phyloP scores from a whole-genome alignment of 2,329 filamentous ascomycete genomes.

The Lachnellula hyalina region DNA sequence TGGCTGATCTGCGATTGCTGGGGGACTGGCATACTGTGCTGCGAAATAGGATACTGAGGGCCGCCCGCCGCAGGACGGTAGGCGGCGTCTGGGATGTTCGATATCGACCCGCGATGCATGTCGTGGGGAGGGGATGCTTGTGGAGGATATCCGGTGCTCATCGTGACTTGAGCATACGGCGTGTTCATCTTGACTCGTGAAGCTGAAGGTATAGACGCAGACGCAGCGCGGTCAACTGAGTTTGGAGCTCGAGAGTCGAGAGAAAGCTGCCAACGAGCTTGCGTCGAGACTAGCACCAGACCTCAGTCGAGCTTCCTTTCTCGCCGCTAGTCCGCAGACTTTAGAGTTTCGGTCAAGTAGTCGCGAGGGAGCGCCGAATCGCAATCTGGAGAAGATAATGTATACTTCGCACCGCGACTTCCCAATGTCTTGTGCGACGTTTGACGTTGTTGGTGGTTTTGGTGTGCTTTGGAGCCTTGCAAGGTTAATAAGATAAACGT shows the following conservation, averaged over 20 bases:
- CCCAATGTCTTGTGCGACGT: background rate
- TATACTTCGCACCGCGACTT: background rate
- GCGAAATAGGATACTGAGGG: constrained; percentile 9
- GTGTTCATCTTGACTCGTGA: background rate
- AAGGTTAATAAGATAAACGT: background rate
- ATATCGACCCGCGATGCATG: constrained; percentile 13
- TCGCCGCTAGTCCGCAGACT: background rate
- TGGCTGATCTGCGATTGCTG: constrained; percentile 17
- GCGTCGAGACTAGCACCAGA: background rate
- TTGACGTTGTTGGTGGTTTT: background rate
- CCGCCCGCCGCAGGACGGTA: constrained; percentile 11
- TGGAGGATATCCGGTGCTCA: constrained; percentile 24
- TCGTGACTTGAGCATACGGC: constrained; percentile 3
- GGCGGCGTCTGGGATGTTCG: constrained; percentile 10
- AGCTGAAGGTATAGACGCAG: background rate
- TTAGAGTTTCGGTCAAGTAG: background rate
- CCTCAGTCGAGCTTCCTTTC: background rate
- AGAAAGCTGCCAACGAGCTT: background rate
- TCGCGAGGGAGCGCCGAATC: background rate
- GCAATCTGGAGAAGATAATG: background rate
- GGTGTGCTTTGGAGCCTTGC: background rate
- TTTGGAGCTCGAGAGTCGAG: constrained; percentile 3
- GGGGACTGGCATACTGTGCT: constrained; percentile 24
- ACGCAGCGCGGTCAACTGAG: background rate
- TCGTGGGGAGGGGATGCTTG: constrained; percentile 16